Evolutionary conservation across 2,329 filamentous ascomycete genomes (phyloP).

Genomic region (Colletotrichum limetticola): DNA sequence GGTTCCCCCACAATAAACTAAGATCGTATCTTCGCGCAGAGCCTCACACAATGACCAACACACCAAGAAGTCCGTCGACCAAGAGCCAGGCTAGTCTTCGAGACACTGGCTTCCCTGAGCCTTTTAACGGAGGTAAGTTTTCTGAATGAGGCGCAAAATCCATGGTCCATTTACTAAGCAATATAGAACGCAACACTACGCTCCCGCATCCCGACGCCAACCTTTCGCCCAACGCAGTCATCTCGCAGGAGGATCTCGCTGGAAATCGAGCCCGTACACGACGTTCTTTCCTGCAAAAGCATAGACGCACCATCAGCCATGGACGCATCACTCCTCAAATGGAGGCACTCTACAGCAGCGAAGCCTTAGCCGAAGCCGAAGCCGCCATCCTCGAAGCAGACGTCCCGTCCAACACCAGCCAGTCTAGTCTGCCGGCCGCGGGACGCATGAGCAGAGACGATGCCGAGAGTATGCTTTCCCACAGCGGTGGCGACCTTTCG

Average conservation of each 20-base stretch:
- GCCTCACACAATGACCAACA: slow-evolving; percentile 26
- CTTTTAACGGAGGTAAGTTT: slow-evolving; percentile 57
- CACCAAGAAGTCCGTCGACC: slow-evolving; percentile 30
- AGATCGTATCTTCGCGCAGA: slow-evolving; percentile 22
- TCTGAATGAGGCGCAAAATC: neutral
- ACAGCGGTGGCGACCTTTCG: slow-evolving; percentile 38
- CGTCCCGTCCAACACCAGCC: slow-evolving; percentile 14
- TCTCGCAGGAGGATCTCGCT: slow-evolving; percentile 65
- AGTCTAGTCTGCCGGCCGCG: slow-evolving; percentile 26
- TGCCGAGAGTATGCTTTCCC: slow-evolving; percentile 49
- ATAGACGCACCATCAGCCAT: slow-evolving; percentile 58
- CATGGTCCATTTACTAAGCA: neutral
- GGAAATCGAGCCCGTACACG: slow-evolving; percentile 54
- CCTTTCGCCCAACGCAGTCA: slow-evolving; percentile 64
- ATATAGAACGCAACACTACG: slow-evolving; percentile 66
- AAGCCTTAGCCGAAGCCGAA: slow-evolving; percentile 39
- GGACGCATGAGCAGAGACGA: slow-evolving; percentile 47
- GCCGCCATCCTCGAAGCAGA: slow-evolving; percentile 23
- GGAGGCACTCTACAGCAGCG: slow-evolving; percentile 46
- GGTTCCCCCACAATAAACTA: slow-evolving; percentile 26
- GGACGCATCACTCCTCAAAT: slow-evolving; percentile 54
- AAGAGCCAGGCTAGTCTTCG: slow-evolving; percentile 31
- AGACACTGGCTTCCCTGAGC: slow-evolving; percentile 64
- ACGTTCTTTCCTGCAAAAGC: slow-evolving; percentile 58
- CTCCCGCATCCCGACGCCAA: slow-evolving; percentile 71